Conservation (phyloP, 164 flowering plant species). For the Dillenia turbinata region DNA sequence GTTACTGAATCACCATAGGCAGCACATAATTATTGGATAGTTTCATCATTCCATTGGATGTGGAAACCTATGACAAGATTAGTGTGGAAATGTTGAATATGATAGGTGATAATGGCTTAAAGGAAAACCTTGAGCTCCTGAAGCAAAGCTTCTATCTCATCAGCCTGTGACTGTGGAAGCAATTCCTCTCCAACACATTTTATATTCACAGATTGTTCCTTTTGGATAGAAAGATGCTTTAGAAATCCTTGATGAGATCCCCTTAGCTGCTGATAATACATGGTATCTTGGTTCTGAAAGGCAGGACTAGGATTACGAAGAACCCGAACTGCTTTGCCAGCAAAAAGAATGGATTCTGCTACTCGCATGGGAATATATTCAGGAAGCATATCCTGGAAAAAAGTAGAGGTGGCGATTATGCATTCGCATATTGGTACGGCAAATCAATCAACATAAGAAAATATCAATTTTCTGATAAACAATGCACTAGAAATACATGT, state of each 20-base stretch:
- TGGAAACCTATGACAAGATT: too few relatives aligned
- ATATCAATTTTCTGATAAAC: too few relatives aligned
- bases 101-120: neutral
- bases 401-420: neutral
- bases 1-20: too few relatives aligned
- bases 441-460: too few relatives aligned
- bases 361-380: slow-evolving; percentile 89
- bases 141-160: slow-evolving; percentile 87
- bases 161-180: slow-evolving; percentile 88
- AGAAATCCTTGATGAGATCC: slow-evolving; percentile 48
- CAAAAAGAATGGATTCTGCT: slow-evolving; percentile 90
- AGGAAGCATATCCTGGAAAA: slow-evolving; percentile 91
- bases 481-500: too few relatives aligned
- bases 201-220: slow-evolving; percentile 34
- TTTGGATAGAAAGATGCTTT: slow-evolving; percentile 37
- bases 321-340: slow-evolving; percentile 95
- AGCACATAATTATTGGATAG: too few relatives aligned
- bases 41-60: too few relatives aligned
- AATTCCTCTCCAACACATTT: slow-evolving; percentile 61
- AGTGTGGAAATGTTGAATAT: neutral
- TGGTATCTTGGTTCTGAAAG: slow-evolving; percentile 45
- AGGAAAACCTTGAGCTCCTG: slow-evolving; percentile 66
- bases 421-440: too few relatives aligned
- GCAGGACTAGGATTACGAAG: slow-evolving; percentile 85
- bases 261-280: slow-evolving; percentile 38